phyloP scores from a whole-genome alignment of 805 yeast genomes.

The Metschnikowia bowlesiae region DNA sequence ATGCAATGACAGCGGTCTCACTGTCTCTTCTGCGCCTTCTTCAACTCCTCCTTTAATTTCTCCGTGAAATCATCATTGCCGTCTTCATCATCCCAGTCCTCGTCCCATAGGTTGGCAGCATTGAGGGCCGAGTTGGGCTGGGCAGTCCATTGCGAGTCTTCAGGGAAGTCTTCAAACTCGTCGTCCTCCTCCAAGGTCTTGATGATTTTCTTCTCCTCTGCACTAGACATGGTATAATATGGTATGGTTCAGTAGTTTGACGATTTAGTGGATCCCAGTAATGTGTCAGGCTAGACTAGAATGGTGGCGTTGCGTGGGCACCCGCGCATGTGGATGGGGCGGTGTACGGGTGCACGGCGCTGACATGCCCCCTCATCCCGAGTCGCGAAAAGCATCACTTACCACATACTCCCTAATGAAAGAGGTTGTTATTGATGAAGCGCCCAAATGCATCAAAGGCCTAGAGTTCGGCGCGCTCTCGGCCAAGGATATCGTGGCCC shows the following conservation, averaged over 20 bases:
- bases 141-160: slow-evolving; percentile 70
- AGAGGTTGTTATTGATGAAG: slow-evolving; percentile 62
- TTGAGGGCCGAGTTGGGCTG: slow-evolving; percentile 48
- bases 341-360: neutral
- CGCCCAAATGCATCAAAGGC: slow-evolving; percentile 88
- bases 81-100: slow-evolving; percentile 96
- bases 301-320: neutral
- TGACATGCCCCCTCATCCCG: neutral
- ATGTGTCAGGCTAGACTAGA: neutral
- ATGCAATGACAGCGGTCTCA: neutral
- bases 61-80: slow-evolving; percentile 84
- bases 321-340: no score
- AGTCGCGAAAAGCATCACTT: neutral
- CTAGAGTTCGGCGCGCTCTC: slow-evolving; percentile 91
- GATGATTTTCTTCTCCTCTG: slow-evolving; percentile 39
- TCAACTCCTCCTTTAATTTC: slow-evolving; percentile 53
- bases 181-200: slow-evolving; percentile 92
- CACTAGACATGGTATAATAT: neutral
- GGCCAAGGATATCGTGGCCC: slow-evolving; percentile 85
- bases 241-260: neutral
- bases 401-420: slow-evolving; percentile 25
- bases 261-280: neutral
- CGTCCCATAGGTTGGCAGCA: slow-evolving; percentile 81
- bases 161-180: slow-evolving; percentile 95
- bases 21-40: slow-evolving; percentile 16